Evolutionary conservation across 805 yeast species (phyloP).

Genomic region (Wickerhamiella sorbophila): DNA sequence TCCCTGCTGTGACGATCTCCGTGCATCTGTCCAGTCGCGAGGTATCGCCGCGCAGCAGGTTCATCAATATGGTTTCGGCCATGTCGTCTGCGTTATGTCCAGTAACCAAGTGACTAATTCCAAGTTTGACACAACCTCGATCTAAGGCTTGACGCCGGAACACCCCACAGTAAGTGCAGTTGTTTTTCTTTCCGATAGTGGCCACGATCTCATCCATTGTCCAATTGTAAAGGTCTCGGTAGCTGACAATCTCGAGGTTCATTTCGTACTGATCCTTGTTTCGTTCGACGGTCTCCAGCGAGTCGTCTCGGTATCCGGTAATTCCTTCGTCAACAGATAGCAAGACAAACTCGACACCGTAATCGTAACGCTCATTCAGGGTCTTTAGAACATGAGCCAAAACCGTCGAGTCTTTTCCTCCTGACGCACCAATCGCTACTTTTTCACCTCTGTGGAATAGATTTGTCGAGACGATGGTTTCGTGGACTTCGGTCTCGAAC

Average conservation of each 20-base stretch:
- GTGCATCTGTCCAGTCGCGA: constrained; percentile 85
- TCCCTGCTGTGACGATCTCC: constrained; percentile 67
- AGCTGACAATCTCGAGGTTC: constrained; percentile 69
- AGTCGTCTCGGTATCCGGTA: constrained; percentile 92
- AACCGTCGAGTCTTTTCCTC: constrained; percentile 97
- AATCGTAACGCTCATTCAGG: constrained; percentile 73
- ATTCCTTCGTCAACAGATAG: constrained; percentile 94
- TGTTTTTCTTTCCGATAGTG: constrained; percentile 82
- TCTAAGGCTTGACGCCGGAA: constrained; percentile 92
- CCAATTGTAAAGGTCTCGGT: constrained; percentile 87
- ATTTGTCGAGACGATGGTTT: constrained; percentile 58
- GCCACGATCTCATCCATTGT: constrained; percentile 97
- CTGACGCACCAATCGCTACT: constrained; percentile 96
- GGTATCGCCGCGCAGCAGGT: constrained; percentile 86
- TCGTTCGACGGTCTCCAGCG: constrained; percentile 89
- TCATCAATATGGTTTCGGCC: constrained; percentile 97
- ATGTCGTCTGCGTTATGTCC: constrained; percentile 99
- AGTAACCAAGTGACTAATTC: constrained; percentile 81
- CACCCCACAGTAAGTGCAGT: constrained; percentile 97
- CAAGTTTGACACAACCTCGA: constrained; percentile 80
- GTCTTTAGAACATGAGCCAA: constrained; percentile 77
- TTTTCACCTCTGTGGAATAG: constrained; percentile 69
- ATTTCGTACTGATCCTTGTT: constrained; percentile 74
- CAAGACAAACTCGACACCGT: constrained; percentile 72
- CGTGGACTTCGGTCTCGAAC: constrained; percentile 90